A percentile compares a stretch with the other conserved stretches of the same genome.
phyloP scores from a whole-genome alignment of 2,329 filamentous ascomycete genomes.

The Aspergillus flavus region DNA sequence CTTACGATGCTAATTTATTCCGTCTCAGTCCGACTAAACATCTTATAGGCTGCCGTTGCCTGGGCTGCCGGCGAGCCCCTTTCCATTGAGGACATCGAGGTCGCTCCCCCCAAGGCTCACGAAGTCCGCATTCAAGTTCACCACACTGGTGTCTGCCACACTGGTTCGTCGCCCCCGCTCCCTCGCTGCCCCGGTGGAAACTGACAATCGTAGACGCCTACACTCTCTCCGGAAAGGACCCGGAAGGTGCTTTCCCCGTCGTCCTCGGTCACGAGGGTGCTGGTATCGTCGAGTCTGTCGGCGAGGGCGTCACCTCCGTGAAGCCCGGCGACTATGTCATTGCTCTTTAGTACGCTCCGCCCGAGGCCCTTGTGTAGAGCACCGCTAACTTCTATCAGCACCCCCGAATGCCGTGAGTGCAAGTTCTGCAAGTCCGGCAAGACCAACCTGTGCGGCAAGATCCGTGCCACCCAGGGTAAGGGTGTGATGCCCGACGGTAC shows the following conservation, averaged over 20 bases:
- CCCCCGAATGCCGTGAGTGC: slow-evolving; percentile 94
- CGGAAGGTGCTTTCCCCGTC: slow-evolving; percentile 90
- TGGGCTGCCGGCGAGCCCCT: slow-evolving; percentile 95
- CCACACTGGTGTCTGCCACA: slow-evolving; percentile 99
- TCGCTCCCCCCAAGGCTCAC: slow-evolving; percentile 82
- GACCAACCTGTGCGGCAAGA: slow-evolving; percentile 99
- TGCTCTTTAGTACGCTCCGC: slow-evolving; percentile 72
- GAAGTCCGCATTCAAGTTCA: slow-evolving; percentile 97
- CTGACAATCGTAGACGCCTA: slow-evolving; percentile 69
- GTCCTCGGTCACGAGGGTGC: slow-evolving; percentile 89
- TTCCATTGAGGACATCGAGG: slow-evolving; percentile 88
- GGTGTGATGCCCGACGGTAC: slow-evolving; percentile 98
- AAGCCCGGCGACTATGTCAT: slow-evolving; percentile 92
- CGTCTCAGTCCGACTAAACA: slow-evolving; percentile 2
- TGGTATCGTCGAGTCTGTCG: slow-evolving; percentile 88
- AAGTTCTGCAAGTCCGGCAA: slow-evolving; percentile 99
- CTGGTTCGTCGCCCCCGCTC: slow-evolving; percentile 60
- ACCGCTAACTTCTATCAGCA: slow-evolving; percentile 58
- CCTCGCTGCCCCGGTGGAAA: neutral
- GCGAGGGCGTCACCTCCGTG: slow-evolving; percentile 91
- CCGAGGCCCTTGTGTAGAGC: neutral
- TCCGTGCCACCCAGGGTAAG: slow-evolving; percentile 91
- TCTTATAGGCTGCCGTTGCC: slow-evolving; percentile 77
- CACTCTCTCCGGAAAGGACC: slow-evolving; percentile 93
- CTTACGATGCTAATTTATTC: neutral